Base-by-base conservation (phyloP, 2,329 filamentous ascomycete species). In the Trichophyton verrucosum region DNA sequence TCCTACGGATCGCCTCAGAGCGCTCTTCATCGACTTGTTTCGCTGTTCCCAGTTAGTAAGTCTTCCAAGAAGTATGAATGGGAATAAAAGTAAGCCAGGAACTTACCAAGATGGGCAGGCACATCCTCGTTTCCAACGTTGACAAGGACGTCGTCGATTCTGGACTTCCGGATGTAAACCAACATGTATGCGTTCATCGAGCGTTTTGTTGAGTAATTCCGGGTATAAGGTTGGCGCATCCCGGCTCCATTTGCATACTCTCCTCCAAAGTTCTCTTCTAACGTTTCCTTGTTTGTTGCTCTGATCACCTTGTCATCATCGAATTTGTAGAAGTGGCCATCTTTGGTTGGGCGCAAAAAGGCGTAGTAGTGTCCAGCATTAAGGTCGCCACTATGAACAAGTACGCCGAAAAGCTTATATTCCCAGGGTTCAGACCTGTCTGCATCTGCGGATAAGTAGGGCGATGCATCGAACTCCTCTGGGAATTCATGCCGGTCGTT, bases 361-460 rank as follows among this genome's bases (percentile, higher is more conserved):
- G 94, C 94, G 71, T 99, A 99, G 75, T 99, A 99, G 74, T 99
- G 94, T 2, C 94, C 94, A 9, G 95, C 92, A 73, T 99, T 96
- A 61, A 97, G 81, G 70, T 97, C 94, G 63, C 94, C 94, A 67
- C 90, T 96, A 75, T 99, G 94, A 5, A 99, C 94, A 51, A 99
- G 80, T 22, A 99, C 94, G 63, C 94, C 91, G 68, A 99, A 92
- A 20, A 99, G 79, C 72, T 95, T 88, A 74, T 99, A 99, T 49
- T 85, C 81, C 84, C 91, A 97, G 1, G 91, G 79, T 71, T 97
- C 91, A 0, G 90, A 94, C 71, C 80, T 88, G 72, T 96, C 91
- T 27, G 90, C 89, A 63, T 89, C 86, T 24, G 90, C 86, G 11
- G 90, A 87, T 20, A 99, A 83, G 71, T 94, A 99, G 0, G 91